Base-by-base conservation (phyloP, 2,329 filamentous ascomycete genomes). In the Gyromitra esculenta region DNA sequence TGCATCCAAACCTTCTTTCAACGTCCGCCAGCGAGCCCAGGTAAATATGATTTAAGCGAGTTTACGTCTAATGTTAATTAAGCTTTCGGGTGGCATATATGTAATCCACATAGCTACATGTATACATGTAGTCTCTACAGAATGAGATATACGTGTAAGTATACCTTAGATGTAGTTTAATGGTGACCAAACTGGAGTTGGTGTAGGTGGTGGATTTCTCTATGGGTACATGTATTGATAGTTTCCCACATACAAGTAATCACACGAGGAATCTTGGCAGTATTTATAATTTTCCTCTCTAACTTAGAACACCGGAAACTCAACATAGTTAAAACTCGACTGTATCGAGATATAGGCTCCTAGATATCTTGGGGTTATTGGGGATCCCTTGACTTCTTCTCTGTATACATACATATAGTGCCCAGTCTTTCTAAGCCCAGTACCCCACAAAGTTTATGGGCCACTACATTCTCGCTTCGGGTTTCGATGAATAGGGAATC, bases 1-100 rank as follows among this genome's bases (percentile, higher is more conserved):
- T 56, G 35, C 31, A 56, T 66, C n/a, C 18, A 54, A 67, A 54
- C 45, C 21, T 71, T 63, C 31, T 41, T 54, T 21, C 45, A 64
- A 54, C 57, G 45, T 52, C 67, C 31, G 13, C 11, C 41, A 7
- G 31, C 35, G 9, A 35, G 21, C 2, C 21, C 11, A 45, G 48
- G 18, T 45, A 21, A 13, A 13, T 3, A 41, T 25, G 25, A 37
- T 45, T 43, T 18, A 62, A 52, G n/a, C 48, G 48, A 52, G n/a
- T 43, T 25, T 18, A 45, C 2, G 56, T 41, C 56, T 60, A 63
- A 11, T 25, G 18, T 7, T 8, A 13, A 64, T 64, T 56, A 56
- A 56, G 9, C 25, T 56, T 35, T 35, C 21, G 13, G 18, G 48
- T 31, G 25, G 4, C 25, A 7, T n/a, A 18, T 52, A 41, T 21